A percentile compares a stretch with the other conserved stretches of the same genome.
phyloP scores from a whole-genome alignment of 331 rosid genomes.

The Pyracantha coccinea region DNA sequence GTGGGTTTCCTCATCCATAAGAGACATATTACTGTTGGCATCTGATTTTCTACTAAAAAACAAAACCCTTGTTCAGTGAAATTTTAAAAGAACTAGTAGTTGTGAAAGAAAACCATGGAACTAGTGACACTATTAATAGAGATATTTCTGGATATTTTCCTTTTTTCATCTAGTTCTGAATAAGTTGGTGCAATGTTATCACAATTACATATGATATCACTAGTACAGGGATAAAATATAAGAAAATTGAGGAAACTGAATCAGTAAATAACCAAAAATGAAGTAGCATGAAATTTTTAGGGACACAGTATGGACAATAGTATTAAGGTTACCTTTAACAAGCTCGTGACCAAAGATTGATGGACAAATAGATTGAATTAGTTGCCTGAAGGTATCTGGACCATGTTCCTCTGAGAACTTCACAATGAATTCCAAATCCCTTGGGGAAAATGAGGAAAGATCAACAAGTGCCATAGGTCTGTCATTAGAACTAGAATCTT shows the following conservation, averaged over 20 bases:
- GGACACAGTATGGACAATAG: background rate
- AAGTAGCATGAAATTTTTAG: constrained; percentile 3
- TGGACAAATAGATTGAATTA: constrained; percentile 90
- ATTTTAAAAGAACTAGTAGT: background rate
- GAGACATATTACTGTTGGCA: background rate
- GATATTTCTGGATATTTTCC: too few species aligned
- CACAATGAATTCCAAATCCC: constrained; percentile 86
- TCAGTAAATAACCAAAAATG: background rate
- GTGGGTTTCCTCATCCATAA: background rate
- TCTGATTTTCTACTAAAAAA: background rate
- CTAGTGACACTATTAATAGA: background rate
- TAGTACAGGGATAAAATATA: background rate
- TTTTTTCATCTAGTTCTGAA: background rate
- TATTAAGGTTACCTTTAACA: constrained; percentile 65
- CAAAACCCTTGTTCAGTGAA: background rate
- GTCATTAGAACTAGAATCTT: constrained; percentile 53
- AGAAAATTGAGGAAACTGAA: background rate
- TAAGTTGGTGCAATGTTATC: background rate
- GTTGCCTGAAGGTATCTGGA: constrained; percentile 77
- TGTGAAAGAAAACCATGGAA: background rate
- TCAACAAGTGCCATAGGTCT: constrained; percentile 48
- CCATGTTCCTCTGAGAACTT: constrained; percentile 66
- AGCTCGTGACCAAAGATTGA: constrained; percentile 95
- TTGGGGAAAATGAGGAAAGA: constrained; percentile 69
- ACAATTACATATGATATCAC: background rate